A percentile compares a stretch with the other conserved stretches of the same genome.
These are phyloP conservation scores for Termitomyces sp. DNA, from an alignment of 768 basidiomycete species.

Conservation along the genomic window DNA sequence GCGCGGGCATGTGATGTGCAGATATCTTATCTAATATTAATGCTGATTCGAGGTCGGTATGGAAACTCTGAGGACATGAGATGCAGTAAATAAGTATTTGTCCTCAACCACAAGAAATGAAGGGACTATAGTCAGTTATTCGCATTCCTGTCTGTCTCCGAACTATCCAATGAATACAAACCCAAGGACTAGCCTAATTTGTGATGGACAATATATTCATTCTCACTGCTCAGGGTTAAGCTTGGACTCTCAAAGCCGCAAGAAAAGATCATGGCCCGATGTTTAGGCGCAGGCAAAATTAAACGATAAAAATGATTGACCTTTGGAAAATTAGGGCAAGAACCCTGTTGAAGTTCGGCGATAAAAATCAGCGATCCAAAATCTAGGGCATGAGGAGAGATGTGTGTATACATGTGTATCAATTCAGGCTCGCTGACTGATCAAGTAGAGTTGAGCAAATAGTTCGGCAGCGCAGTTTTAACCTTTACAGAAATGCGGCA, in stretches of 20 bases:
- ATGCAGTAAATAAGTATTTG: no score
- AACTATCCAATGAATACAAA: not conserved
- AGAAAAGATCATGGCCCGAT: no score
- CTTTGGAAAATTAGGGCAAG: not conserved
- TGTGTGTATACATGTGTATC: not conserved
- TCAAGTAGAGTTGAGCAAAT: not conserved
- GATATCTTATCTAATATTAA: conserved; percentile 1
- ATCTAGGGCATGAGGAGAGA: not conserved
- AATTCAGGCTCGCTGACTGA: not conserved
- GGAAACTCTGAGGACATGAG: no score
- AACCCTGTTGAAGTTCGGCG: not conserved
- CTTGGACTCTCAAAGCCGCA: not conserved
- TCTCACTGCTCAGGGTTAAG: not conserved
- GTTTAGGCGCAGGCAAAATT: not conserved
- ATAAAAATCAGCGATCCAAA: not conserved
- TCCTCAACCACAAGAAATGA: not conserved
- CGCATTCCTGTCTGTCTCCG: not conserved
- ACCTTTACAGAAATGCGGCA: no score
- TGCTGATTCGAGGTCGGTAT: not conserved
- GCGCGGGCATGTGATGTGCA: conserved; percentile 7
- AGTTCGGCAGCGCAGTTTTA: not conserved
- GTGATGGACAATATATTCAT: not conserved
- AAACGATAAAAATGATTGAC: not conserved
- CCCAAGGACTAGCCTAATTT: not conserved
- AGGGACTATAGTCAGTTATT: not conserved